Base-by-base conservation (phyloP, 2,329 filamentous ascomycete species). In the Eutypa lata region DNA sequence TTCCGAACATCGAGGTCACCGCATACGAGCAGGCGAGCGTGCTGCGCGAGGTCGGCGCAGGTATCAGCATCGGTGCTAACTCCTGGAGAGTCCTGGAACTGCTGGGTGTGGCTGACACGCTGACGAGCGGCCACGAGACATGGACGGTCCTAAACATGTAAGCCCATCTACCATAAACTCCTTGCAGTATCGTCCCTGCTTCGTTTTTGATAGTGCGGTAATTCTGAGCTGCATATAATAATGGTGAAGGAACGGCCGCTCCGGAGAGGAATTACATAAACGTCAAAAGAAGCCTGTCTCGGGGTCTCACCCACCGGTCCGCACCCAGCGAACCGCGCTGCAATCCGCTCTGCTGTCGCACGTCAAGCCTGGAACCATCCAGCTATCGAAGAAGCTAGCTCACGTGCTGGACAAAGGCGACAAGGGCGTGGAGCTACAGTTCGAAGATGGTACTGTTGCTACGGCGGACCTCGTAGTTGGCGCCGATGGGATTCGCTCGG, bases 401-500 rank as follows among this genome's bases (percentile, higher is more conserved):
- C 57, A 55, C 0, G 57, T 81, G 2, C 61, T 73, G 3, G 66
- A 80, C 47, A 54, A 73, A 2, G 59, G 64, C 0, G 57, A 53
- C 14, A 63, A 61, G 0, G 76, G 73, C 3, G 64, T 78, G 1
- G 57, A 65, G 3, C 63, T 82, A 10, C 46, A 52, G 0, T 82
- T 84, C 52, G 68, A 73, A 13, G 78, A 82, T 56, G 72, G 73
- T 3, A 61, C 59, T 4, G 49, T 45, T 1, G 71, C 70, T 2
- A 62, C 69, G 16, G 71, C 71, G 2, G 77, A 80, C 55, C 61
- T 82, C 0, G 69, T 81, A 1, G 70, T 82, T 2, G 79, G 78
- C 0, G 79, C 76, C 4, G 77, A 82, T 58, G 77, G 79, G 2
- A 80, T 81, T 49, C 72, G 76, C 52, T 80, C 77, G 4, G 73